A percentile compares a stretch with the other conserved stretches of the same genome.
Evolutionary conservation across 768 basidiomycete species (phyloP).

Genomic region (Xerocomellus amylosporus): DNA sequence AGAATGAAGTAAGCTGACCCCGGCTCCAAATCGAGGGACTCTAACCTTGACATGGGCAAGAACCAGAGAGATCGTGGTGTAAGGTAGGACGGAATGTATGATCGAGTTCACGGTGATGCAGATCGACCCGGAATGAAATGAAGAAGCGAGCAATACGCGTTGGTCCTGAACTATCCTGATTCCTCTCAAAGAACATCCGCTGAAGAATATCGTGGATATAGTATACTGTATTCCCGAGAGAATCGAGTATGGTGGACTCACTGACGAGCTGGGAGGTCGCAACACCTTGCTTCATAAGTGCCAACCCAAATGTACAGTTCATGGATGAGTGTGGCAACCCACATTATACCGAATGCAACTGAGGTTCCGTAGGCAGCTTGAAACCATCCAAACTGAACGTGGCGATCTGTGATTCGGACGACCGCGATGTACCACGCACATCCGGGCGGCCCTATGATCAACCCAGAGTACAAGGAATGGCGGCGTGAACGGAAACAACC

Average conservation of each 20-base stretch:
- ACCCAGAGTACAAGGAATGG: neutral
- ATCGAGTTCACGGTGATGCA: conserved; percentile 12
- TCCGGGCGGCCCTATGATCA: conserved; percentile 1
- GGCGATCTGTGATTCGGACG: neutral
- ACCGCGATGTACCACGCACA: too few relatives aligned
- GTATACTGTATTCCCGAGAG: neutral
- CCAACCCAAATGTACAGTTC: neutral
- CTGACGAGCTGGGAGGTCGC: neutral
- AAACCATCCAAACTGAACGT: neutral
- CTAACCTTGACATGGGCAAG: conserved; percentile 14
- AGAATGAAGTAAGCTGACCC: neutral
- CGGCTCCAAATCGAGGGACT: neutral
- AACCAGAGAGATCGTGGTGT: neutral
- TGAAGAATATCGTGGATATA: neutral
- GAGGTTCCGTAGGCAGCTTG: neutral
- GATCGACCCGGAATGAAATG: conserved; percentile 13
- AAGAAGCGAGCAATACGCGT: conserved; percentile 5
- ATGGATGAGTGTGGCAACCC: neutral
- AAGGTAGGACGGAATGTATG: neutral
- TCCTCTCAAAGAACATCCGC: conserved; percentile 9
- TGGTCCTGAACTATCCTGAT: neutral
- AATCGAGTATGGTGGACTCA: neutral
- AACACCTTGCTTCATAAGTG: too few relatives aligned
- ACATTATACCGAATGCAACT: neutral
- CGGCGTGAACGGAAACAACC: neutral